Conservation (phyloP, 2,329 filamentous ascomycete genomes). For the Sarocladiaceae sp. region DNA sequence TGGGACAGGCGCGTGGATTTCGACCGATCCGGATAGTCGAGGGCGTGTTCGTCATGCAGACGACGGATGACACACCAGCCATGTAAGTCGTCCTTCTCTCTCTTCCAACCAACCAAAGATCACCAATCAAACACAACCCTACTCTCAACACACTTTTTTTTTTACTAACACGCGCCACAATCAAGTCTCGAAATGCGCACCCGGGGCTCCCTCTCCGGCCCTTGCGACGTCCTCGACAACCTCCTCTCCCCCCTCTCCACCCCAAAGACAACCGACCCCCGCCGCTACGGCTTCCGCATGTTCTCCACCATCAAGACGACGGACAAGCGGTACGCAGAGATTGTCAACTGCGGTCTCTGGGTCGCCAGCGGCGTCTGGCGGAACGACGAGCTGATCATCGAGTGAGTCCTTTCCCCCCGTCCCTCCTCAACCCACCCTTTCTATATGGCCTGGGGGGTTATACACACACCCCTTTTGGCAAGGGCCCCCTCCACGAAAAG, state of each 20-base stretch:
- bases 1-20: slow-evolving; percentile 34
- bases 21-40: slow-evolving; percentile 37
- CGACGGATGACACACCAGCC: slow-evolving; percentile 39
- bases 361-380: slow-evolving; percentile 42
- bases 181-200: slow-evolving; percentile 38
- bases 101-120: background rate
- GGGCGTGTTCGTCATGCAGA: slow-evolving; percentile 43
- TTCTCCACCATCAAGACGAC: slow-evolving; percentile 44
- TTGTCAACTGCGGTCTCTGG: slow-evolving; percentile 44
- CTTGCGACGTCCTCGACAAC: slow-evolving; percentile 35
- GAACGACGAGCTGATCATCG: slow-evolving; percentile 38
- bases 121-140: background rate
- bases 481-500: no score
- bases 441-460: background rate
- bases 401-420: slow-evolving; percentile 26
- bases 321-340: slow-evolving; percentile 41
- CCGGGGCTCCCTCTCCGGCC: slow-evolving; percentile 40
- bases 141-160: background rate
- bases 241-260: slow-evolving; percentile 28
- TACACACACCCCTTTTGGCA: no score
- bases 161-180: background rate
- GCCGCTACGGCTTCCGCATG: slow-evolving; percentile 41
- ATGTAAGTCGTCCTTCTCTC: slow-evolving; percentile 23
- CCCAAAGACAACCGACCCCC: slow-evolving; percentile 32
- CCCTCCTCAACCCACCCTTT: background rate